These are phyloP conservation scores for Eucalyptus regnans DNA, from an alignment of 345 rosid genomes.

Conservation along the genomic window DNA sequence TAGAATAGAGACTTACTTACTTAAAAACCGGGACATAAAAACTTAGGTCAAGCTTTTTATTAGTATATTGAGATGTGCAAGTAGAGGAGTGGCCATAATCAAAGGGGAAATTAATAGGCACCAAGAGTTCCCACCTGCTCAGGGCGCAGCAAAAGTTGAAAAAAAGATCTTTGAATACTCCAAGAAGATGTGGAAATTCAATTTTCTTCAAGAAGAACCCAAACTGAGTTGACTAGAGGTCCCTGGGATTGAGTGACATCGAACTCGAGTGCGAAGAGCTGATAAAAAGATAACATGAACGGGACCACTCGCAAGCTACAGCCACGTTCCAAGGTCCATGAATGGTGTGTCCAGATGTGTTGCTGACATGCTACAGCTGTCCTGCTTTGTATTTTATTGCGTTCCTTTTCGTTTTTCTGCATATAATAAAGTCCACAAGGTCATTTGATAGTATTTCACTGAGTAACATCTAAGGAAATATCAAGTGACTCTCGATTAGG, in stretches of 20 bases:
- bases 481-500: background rate
- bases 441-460: background rate
- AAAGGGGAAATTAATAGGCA: background rate
- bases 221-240: background rate
- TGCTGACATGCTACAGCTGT: conserved; percentile 2
- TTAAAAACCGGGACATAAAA: background rate
- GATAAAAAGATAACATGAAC: background rate
- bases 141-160: background rate
- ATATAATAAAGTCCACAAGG: background rate
- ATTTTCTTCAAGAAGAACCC: background rate
- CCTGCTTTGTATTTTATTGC: background rate
- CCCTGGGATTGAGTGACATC: background rate
- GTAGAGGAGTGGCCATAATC: background rate
- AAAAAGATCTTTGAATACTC: background rate
- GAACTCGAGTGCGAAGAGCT: background rate
- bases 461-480: background rate
- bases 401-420: background rate
- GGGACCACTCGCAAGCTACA: conserved; percentile 1
- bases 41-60: background rate
- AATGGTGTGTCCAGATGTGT: background rate
- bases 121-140: background rate
- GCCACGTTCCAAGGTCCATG: conserved; percentile 7
- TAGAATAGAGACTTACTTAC: background rate
- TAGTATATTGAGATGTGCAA: background rate
- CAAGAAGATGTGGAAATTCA: background rate